These are phyloP conservation scores for Dichomitus squalens DNA, from an alignment of 1,284 basidiomycete species.

Conservation along the genomic window DNA sequence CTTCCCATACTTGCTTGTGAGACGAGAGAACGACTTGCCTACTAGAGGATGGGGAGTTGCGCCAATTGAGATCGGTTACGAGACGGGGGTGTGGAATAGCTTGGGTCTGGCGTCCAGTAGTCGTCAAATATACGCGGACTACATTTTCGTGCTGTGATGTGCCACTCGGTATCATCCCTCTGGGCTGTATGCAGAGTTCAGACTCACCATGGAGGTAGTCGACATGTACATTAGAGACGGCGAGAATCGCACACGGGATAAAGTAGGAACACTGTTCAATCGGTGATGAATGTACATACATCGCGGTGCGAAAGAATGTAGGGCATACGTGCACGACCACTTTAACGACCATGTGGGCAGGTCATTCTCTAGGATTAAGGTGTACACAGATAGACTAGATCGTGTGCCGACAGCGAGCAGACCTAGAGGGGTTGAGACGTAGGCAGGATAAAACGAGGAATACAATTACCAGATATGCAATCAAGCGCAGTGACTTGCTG, in stretches of 20 bases:
- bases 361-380: slow-evolving; percentile 75
- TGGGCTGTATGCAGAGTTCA: neutral
- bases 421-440: slow-evolving; percentile 45
- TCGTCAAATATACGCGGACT: slow-evolving; percentile 70
- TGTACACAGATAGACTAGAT: slow-evolving; percentile 66
- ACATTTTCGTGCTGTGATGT: slow-evolving; percentile 51
- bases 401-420: slow-evolving; percentile 68
- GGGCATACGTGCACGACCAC: slow-evolving; percentile 64
- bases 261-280: slow-evolving; percentile 45
- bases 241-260: slow-evolving; percentile 61
- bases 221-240: slow-evolving; percentile 78
- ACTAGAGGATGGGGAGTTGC: slow-evolving; percentile 63
- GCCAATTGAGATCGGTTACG: slow-evolving; percentile 67
- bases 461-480: slow-evolving; percentile 62
- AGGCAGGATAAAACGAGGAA: neutral
- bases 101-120: slow-evolving; percentile 70
- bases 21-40: slow-evolving; percentile 46
- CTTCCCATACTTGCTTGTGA: neutral
- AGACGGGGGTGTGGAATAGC: slow-evolving; percentile 67
- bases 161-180: neutral
- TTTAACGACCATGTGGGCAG: slow-evolving; percentile 78
- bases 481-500: slow-evolving; percentile 62
- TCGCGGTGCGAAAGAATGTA: neutral
- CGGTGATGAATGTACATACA: slow-evolving; percentile 19
- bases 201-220: slow-evolving; percentile 57